Base-by-base conservation (phyloP, 768 basidiomycete genomes). In the Boletus rubroflammeus region DNA sequence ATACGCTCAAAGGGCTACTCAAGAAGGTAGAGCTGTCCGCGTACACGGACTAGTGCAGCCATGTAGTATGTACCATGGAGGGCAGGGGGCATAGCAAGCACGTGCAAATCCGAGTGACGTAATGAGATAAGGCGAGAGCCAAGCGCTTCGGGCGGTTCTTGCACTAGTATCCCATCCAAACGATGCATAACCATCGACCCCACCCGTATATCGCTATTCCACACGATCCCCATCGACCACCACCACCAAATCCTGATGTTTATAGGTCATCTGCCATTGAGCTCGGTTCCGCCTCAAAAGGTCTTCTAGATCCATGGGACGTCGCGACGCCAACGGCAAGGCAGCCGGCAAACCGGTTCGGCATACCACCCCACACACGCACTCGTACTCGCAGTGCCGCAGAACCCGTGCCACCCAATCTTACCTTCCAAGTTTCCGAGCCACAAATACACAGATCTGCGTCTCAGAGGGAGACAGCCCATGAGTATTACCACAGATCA, bases 21-120 rank as follows among this genome's bases (percentile, higher is more conserved):
- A 92, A 91, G 77, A 92, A 90, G 73, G 81, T 93, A 11, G 86
- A 89, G 65, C 66, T 85, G 51, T 79, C 81, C 3, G 58, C 72
- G 3, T 70, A 78, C 45, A 67, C 62, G 19, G 52, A 51, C 19
- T 70, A 69, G 53, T 32, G 14, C 0, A n/a, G 17, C 11, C 13
- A 32, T 35, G n/a, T n/a, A n/a, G 35, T 54, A 34, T 8, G 7
- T 32, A 44, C 26, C 4, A n/a, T 10, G 11, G 43, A 44, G 32
- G 19, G 45, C 45, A n/a, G 47, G 23, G 34, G 15, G 23, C 17
- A 26, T 26, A 34, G 19, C 53, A 62, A 57, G 64, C 54, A 67
- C 25, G 23, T 39, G 34, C 55, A 65, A 66, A 66, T 15, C 35
- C 44, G 7, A 47, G 51, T 56, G 55, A 62, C 60, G 40, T 62